phyloP scores from a whole-genome alignment of 2,329 filamentous ascomycete genomes.

The Pestalotiopsis fici region DNA sequence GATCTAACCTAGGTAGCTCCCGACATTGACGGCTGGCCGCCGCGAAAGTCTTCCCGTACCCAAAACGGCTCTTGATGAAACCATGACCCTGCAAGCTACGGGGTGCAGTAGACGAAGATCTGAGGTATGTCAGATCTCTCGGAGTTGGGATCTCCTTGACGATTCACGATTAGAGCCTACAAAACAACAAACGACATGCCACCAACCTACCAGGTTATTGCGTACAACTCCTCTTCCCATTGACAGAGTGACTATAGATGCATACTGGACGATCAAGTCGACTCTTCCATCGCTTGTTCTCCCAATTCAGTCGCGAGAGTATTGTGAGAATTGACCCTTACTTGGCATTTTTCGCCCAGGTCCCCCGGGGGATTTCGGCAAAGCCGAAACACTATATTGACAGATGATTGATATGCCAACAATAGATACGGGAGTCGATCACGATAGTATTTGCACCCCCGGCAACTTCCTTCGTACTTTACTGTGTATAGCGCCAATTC shows the following conservation, averaged over 20 bases:
- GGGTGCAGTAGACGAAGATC: neutral
- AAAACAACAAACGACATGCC: neutral
- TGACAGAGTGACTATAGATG: neutral
- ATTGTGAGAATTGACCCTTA: neutral
- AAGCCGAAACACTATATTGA: neutral
- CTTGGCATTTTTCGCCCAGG: neutral
- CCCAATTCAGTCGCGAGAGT: neutral
- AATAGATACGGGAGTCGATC: neutral
- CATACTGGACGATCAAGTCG: neutral
- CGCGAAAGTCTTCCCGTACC: neutral
- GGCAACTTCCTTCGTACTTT: neutral
- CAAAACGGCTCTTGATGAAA: neutral
- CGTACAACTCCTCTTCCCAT: neutral
- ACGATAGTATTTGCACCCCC: neutral
- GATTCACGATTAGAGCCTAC: neutral
- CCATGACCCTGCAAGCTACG: constrained; percentile 3
- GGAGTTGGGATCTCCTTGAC: neutral
- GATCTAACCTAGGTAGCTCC: neutral
- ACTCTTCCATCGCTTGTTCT: neutral
- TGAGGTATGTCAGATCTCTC: neutral
- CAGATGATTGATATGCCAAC: neutral
- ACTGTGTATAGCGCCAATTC: neutral
- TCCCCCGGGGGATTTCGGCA: neutral
- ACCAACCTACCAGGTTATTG: neutral
- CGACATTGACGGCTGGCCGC: neutral